Conservation (phyloP, 345 rosid genomes). For the Lenwebbia sp. region DNA sequence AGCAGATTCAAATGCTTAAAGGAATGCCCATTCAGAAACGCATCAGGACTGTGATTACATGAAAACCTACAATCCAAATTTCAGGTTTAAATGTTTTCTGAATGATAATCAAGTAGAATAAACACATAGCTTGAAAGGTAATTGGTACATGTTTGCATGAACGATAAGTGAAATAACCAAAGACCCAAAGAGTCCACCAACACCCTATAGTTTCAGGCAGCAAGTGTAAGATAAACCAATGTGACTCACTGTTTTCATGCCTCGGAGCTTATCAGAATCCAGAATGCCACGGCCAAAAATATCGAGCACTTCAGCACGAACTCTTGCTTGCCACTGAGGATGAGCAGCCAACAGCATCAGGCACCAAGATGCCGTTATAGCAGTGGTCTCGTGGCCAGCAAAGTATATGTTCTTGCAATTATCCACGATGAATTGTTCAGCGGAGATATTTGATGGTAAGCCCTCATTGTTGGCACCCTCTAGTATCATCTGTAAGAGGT, state of each 20-base stretch:
- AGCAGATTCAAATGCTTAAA: not conserved
- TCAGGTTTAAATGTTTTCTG: too few species aligned
- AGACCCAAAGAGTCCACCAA: not conserved
- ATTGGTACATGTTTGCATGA: too few species aligned
- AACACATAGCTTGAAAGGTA: too few species aligned
- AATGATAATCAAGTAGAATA: not conserved
- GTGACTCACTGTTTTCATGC: slow-evolving; percentile 14
- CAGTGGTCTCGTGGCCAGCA: slow-evolving; percentile 37
- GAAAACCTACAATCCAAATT: too few species aligned
- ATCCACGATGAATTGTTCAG: slow-evolving; percentile 22
- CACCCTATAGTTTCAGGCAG: not conserved
- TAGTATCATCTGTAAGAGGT: slow-evolving; percentile 28
- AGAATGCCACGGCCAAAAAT: not conserved
- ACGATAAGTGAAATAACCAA: too few species aligned
- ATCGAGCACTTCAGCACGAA: slow-evolving; percentile 23
- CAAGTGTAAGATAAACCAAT: not conserved
- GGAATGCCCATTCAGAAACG: not conserved
- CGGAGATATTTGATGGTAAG: not conserved
- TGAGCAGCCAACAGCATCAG: slow-evolving; percentile 22
- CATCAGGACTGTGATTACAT: too few species aligned
- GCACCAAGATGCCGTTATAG: slow-evolving; percentile 24
- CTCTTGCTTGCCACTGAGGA: slow-evolving; percentile 38
- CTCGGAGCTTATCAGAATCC: slow-evolving; percentile 9
- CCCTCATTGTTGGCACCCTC: slow-evolving; percentile 8
- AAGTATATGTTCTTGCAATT: slow-evolving; percentile 44